These are phyloP conservation scores for Suillus spraguei DNA, from an alignment of 768 basidiomycete species.

Conservation along the genomic window DNA sequence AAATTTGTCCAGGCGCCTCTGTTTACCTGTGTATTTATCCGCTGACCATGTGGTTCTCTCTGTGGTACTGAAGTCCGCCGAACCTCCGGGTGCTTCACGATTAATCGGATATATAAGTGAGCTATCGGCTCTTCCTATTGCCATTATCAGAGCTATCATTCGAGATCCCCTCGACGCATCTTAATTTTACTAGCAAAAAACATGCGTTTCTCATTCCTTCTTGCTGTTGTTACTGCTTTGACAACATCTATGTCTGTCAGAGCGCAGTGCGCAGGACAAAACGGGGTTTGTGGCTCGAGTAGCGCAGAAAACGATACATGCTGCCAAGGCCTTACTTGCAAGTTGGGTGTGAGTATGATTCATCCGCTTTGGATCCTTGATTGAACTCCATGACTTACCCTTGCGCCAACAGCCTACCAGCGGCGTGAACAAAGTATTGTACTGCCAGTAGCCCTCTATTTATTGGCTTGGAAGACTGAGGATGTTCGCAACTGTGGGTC, in stretches of 20 bases:
- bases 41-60: neutral
- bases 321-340: neutral
- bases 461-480: neutral
- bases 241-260: neutral
- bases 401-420: neutral
- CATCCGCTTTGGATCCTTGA: neutral
- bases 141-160: neutral
- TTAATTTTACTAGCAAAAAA: neutral
- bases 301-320: neutral
- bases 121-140: neutral
- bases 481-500: neutral
- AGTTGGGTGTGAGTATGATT: neutral
- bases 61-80: neutral
- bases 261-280: rapidly evolving
- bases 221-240: neutral
- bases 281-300: neutral
- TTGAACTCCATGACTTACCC: neutral
- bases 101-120: neutral
- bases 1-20: no score
- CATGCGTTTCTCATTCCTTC: neutral
- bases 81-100: neutral
- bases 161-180: neutral
- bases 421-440: rapidly evolving
- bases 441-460: neutral
- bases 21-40: neutral